Conservation (phyloP, 768 basidiomycete species). For the Auriculariales sp. region DNA sequence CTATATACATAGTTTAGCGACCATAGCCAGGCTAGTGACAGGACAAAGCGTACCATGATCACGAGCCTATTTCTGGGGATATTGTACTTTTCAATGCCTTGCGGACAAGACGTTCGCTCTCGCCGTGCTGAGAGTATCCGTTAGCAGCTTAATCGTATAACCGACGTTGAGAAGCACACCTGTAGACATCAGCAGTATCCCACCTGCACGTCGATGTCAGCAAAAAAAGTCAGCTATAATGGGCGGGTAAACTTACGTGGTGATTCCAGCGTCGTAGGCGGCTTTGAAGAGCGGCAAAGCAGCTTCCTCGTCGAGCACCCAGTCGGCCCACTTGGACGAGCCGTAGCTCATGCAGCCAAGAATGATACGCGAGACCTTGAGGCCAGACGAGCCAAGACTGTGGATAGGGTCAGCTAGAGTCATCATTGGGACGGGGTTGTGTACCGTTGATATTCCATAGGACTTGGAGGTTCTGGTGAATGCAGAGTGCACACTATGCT, state of each 20-base stretch:
- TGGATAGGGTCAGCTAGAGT: too few relatives aligned
- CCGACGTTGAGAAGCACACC: constrained; percentile 25
- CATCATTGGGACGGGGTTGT: not conserved
- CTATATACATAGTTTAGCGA: not conserved
- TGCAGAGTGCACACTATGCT: too few relatives aligned
- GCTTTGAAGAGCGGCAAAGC: constrained; percentile 30
- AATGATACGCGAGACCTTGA: constrained; percentile 51
- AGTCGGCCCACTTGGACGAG: constrained; percentile 33
- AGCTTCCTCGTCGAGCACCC: constrained; percentile 35
- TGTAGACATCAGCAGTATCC: constrained; percentile 8
- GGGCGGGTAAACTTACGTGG: not conserved
- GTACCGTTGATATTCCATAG: not conserved
- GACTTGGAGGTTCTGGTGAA: too few relatives aligned
- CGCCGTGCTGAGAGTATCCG: constrained; percentile 22
- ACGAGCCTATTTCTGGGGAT: constrained; percentile 27
- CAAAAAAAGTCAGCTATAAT: constrained; percentile 25
- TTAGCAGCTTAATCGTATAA: constrained; percentile 23
- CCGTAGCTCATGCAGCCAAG: constrained; percentile 53
- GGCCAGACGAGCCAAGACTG: constrained; percentile 41
- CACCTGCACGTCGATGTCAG: constrained; percentile 24
- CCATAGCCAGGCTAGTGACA: not conserved
- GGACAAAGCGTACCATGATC: constrained; percentile 13
- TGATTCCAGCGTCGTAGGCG: too few relatives aligned
- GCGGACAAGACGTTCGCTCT: constrained; percentile 23
- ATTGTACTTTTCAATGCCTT: constrained; percentile 13